Evolutionary conservation across 768 basidiomycete genomes (phyloP), one percentile per base, ranked within the genome.

Genomic region (Paxillus rubicundulus): DNA sequence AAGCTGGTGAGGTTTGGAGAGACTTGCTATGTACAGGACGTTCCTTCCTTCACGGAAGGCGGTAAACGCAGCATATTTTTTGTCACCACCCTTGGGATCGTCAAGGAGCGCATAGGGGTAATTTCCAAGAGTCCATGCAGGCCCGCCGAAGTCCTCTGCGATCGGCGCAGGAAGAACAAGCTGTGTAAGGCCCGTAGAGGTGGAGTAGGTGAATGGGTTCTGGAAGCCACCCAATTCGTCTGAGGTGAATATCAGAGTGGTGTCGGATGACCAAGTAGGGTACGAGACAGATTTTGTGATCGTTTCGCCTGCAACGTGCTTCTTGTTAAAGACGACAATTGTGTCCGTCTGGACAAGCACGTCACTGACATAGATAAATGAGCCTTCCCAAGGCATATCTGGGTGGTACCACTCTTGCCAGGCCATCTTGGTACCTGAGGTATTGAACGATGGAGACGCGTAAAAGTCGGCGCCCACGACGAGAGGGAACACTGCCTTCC

Each of bases 361-460:
- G n/a, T 79, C 70, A 0, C 79, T 86, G 32, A 84, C 60, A 62
- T 76, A 72, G 52, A 89, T 72, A 58, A 79, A 69, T 1, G 77
- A 72, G 3, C 82, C 84, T 59, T 86, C 81, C 86, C 86, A 91
- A 13, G 87, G 81, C 84, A 85, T 84, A 54, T 84, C 77, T 0
- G 85, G 84, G 46, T 85, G 85, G 55, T 67, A 76, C 88, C 87
- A 88, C 54, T 84, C 75, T 38, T 81, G 71, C 82, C 83, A 91
- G 1, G 76, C 77, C 16, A 89, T 58, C 47, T 71, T 74, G 33
- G 65, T 71, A 1, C 86, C 87, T 54, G 84, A 77, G 0, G 82
- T 78, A 28, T 81, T 82, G 70, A 86, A 84, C 24, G 66, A 69
- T 0, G 86, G 82, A 1, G 74, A 66, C 40, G 78, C 75, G 65